phyloP scores from a whole-genome alignment of 768 basidiomycete species.

The Auricularia cornea region DNA sequence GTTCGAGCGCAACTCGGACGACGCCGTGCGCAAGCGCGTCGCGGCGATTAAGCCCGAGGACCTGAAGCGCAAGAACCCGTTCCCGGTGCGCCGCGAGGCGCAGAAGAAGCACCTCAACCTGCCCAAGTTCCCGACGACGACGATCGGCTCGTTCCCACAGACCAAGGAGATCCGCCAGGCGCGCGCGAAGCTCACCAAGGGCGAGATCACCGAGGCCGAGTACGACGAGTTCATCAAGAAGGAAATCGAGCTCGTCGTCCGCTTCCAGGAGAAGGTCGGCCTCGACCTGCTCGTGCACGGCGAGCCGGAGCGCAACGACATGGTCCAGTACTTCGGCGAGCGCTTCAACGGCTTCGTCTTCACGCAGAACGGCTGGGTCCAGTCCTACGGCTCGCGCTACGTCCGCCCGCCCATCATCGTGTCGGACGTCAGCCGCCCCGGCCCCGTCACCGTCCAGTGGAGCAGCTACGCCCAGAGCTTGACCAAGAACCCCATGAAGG shows the following conservation, averaged over 20 bases:
- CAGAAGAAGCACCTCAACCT: conserved; percentile 78
- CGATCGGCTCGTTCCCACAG: conserved; percentile 99
- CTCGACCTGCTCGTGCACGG: conserved; percentile 98
- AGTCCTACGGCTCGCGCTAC: conserved; percentile 98
- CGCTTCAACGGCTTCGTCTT: conserved; percentile 92
- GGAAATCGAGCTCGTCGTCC: conserved; percentile 87
- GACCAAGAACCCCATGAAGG: conserved; percentile 95
- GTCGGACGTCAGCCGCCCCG: conserved; percentile 90
- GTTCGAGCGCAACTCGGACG: conserved; percentile 91
- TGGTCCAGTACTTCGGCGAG: conserved; percentile 99
- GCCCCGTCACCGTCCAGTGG: conserved; percentile 95
- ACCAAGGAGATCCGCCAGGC: conserved; percentile 98
- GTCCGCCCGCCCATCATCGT: conserved; percentile 98
- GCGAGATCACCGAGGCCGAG: conserved; percentile 73
- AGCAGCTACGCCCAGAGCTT: conserved; percentile 93
- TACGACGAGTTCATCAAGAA: conserved; percentile 99
- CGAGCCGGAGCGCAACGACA: conserved; percentile 98
- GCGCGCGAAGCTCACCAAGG: conserved; percentile 91
- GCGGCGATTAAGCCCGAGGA: conserved; percentile 79
- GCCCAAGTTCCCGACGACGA: conserved; percentile 97
- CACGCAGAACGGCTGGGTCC: conserved; percentile 98
- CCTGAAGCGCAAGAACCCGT: conserved; percentile 83
- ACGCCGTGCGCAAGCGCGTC: conserved; percentile 90
- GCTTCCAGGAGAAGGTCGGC: conserved; percentile 94
- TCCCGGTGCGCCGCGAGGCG: conserved; percentile 76